phyloP scores from a whole-genome alignment of 2,329 filamentous ascomycete genomes.

The Fusarium ambrosium region DNA sequence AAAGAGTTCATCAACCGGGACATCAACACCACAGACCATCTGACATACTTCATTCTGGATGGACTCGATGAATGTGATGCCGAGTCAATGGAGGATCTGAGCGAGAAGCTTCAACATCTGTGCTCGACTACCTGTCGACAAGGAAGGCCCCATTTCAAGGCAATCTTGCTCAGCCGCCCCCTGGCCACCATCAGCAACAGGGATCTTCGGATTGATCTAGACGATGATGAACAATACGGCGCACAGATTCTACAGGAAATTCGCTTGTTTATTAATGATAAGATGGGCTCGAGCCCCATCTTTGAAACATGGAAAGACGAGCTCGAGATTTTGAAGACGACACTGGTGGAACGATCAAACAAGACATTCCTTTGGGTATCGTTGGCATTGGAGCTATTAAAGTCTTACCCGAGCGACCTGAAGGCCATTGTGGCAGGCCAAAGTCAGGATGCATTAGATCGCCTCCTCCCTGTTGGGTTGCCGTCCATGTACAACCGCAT shows the following conservation, averaged over 20 bases:
- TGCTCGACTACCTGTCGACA: too few relatives aligned
- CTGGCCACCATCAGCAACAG: background rate
- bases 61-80: background rate
- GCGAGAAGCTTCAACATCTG: background rate
- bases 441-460: background rate
- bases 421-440: background rate
- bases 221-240: background rate
- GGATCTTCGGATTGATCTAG: background rate
- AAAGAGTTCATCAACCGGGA: background rate
- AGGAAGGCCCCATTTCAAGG: background rate
- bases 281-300: background rate
- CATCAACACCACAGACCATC: too few relatives aligned
- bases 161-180: background rate
- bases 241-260: background rate
- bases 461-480: background rate
- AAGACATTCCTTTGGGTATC: background rate
- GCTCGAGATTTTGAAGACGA: background rate
- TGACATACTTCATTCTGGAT: background rate
- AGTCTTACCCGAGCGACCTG: fast-evolving
- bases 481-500: background rate
- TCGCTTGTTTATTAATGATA: background rate
- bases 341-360: background rate
- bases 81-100: background rate
- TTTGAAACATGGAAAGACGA: background rate
- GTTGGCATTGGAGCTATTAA: background rate